phyloP scores from a whole-genome alignment of 2,329 filamentous ascomycete species.

The Acarospora socialis region DNA sequence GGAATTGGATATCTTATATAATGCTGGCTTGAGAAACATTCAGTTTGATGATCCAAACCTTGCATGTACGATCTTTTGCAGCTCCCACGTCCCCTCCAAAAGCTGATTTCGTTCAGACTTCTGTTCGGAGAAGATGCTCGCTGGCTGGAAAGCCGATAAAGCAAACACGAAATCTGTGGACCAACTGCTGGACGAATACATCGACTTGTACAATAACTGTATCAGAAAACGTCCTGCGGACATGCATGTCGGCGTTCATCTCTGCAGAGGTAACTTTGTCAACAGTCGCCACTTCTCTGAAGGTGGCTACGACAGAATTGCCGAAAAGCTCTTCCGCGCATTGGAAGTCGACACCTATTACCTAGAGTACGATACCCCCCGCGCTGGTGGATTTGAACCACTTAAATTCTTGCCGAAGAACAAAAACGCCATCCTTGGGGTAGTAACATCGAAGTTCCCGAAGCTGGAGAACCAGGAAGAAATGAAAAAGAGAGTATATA shows the following conservation, averaged over 20 bases:
- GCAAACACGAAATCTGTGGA: conserved; percentile 55
- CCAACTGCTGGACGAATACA: conserved; percentile 60
- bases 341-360: conserved; percentile 54
- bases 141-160: conserved; percentile 53
- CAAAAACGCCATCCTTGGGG: conserved; percentile 50
- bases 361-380: conserved; percentile 53
- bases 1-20: conserved; percentile 47
- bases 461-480: conserved; percentile 49
- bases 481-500: conserved; percentile 44
- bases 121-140: conserved; percentile 56
- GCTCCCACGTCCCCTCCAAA: background rate
- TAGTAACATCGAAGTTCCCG: conserved; percentile 49
- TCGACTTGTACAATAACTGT: conserved; percentile 61
- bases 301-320: conserved; percentile 53
- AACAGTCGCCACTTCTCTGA: conserved; percentile 52
- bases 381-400: conserved; percentile 52
- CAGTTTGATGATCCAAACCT: conserved; percentile 55
- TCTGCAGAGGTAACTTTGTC: conserved; percentile 55
- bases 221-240: conserved; percentile 49
- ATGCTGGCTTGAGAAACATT: conserved; percentile 49
- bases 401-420: conserved; percentile 44
- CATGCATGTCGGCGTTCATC: conserved; percentile 63
- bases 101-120: conserved; percentile 42
- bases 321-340: conserved; percentile 49
- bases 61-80: conserved; percentile 41